A percentile compares a stretch with the other conserved stretches of the same genome.
Evolutionary conservation across 257 asterid species (phyloP).

Genomic region (Jacaranda mimosifolia): DNA sequence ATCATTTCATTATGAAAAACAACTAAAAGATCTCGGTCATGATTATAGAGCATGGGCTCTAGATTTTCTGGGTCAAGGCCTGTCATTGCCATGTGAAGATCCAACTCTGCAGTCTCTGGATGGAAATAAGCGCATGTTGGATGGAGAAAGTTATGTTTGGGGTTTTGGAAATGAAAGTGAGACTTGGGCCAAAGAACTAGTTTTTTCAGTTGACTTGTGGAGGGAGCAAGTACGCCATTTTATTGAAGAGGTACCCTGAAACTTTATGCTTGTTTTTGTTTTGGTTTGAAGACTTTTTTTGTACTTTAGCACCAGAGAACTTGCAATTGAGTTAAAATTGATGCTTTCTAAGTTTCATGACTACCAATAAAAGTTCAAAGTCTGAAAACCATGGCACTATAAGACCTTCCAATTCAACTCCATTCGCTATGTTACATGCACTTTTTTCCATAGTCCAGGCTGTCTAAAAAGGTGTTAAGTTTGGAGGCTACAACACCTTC

Average conservation of each 20-base stretch:
- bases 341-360: not conserved
- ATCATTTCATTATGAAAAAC: conserved; percentile 74
- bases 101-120: conserved; percentile 47
- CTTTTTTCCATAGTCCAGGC: not conserved
- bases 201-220: conserved; percentile 69
- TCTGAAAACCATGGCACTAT: conserved; percentile 3
- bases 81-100: conserved; percentile 67
- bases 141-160: conserved; percentile 52
- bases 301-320: not conserved
- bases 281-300: not conserved
- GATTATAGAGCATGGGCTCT: conserved; percentile 65
- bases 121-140: conserved; percentile 28
- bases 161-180: conserved; percentile 73
- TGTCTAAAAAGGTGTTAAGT: not conserved
- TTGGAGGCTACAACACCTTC: not conserved
- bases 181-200: conserved; percentile 74
- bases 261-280: not conserved
- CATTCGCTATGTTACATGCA: not conserved
- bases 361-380: not conserved
- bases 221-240: conserved; percentile 68
- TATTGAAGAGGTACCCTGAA: conserved; percentile 60
- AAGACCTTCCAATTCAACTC: not conserved
- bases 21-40: conserved; percentile 70
- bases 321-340: not conserved
- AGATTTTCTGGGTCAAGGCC: conserved; percentile 75